Conservation (phyloP, 2,329 filamentous ascomycete genomes). For the Pseudopyricularia cyperi region DNA sequence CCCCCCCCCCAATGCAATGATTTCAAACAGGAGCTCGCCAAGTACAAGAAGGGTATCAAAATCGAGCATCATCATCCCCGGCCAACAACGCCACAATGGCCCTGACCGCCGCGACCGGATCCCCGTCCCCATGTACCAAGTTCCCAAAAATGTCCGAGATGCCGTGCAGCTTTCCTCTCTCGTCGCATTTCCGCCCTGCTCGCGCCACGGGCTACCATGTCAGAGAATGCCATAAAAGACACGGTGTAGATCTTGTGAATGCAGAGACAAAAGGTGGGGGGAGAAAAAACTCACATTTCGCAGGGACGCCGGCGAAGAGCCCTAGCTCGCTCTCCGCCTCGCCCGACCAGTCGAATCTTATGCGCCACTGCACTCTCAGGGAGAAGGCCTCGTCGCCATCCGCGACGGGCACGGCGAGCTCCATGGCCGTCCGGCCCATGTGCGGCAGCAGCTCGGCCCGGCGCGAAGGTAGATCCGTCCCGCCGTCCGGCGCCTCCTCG, state of each 20-base stretch:
- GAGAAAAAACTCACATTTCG: constrained; percentile 42
- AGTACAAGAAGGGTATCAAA: background rate
- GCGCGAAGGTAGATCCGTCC: background rate
- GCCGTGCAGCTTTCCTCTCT: constrained; percentile 38
- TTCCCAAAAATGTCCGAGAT: constrained; percentile 48
- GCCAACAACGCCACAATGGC: constrained; percentile 47
- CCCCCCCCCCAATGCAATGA: background rate
- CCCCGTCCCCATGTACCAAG: constrained; percentile 40
- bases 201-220: too few species aligned
- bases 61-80: constrained; percentile 18
- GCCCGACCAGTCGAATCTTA: constrained; percentile 60
- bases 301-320: constrained; percentile 42
- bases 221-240: background rate
- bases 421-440: constrained; percentile 38
- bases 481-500: constrained; percentile 11
- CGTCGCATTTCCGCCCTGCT: constrained; percentile 48
- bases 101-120: constrained; percentile 41
- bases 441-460: constrained; percentile 37
- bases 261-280: constrained; percentile 15
- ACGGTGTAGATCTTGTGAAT: too few species aligned
- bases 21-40: background rate
- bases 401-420: constrained; percentile 27
- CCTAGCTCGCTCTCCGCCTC: constrained; percentile 49
- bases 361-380: constrained; percentile 47
- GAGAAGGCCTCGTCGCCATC: constrained; percentile 20